These are phyloP conservation scores for Perilla frutescens DNA, from an alignment of 257 asterid species.

Conservation along the genomic window DNA sequence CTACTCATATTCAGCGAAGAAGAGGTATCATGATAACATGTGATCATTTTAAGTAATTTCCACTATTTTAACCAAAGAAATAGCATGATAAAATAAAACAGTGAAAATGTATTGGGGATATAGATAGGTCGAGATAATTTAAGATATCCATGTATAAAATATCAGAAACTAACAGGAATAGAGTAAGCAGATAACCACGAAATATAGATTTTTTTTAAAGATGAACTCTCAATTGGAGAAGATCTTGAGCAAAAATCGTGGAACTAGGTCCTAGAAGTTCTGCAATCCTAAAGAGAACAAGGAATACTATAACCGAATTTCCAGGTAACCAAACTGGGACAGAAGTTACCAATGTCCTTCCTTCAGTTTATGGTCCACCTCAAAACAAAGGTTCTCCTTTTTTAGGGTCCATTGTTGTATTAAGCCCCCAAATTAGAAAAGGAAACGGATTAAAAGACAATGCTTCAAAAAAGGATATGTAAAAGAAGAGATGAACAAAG, in stretches of 20 bases:
- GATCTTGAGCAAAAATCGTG: background rate
- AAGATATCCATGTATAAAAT: background rate
- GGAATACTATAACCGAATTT: conserved; percentile 4
- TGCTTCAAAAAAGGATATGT: background rate
- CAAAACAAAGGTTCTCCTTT: background rate
- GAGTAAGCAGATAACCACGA: background rate
- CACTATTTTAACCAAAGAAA: background rate
- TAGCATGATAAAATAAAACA: conserved; percentile 10
- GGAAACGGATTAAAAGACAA: background rate
- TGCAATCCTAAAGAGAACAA: conserved; percentile 17
- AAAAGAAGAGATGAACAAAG: background rate
- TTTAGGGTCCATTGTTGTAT: background rate
- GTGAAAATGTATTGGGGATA: background rate
- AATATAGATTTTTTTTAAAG: background rate
- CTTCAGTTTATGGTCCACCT: conserved; percentile 9
- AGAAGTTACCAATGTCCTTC: conserved; percentile 27
- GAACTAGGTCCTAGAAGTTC: conserved; percentile 7
- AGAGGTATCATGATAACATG: background rate
- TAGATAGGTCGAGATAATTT: background rate
- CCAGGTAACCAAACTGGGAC: conserved; percentile 25
- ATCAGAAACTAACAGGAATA: background rate
- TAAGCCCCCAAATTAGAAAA: background rate
- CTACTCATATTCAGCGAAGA: conserved; percentile 3
- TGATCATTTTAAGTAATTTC: background rate
- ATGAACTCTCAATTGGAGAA: conserved; percentile 17